phyloP scores from a whole-genome alignment of 768 basidiomycete genomes.

The Coprinopsis marcescibilis region DNA sequence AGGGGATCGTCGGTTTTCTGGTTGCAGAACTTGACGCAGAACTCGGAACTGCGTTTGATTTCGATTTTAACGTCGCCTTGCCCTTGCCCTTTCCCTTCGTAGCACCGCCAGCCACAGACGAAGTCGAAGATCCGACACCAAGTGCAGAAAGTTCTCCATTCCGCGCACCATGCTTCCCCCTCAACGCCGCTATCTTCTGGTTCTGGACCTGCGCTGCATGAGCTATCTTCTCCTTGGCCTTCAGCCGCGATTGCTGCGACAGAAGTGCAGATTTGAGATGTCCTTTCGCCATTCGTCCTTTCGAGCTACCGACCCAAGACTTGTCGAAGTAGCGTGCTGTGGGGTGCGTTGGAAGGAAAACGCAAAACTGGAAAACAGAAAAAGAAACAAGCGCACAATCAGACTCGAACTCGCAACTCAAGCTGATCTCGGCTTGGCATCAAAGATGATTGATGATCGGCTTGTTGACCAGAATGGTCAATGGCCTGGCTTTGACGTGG shows the following conservation, averaged over 20 bases:
- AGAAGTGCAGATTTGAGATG: conserved; percentile 64
- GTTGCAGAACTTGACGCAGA: too few species aligned
- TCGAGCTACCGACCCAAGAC: too few species aligned
- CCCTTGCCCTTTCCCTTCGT: conserved; percentile 12
- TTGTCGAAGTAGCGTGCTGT: not conserved
- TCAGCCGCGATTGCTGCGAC: conserved; percentile 63
- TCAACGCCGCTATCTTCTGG: conserved; percentile 35
- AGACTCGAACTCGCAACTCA: too few species aligned
- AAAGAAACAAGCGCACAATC: too few species aligned
- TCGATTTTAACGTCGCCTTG: too few species aligned
- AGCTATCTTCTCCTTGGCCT: conserved; percentile 50
- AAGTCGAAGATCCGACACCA: too few species aligned
- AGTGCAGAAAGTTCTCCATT: not conserved
- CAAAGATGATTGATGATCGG: not conserved
- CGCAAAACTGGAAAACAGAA: too few species aligned
- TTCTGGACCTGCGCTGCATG: conserved; percentile 50
- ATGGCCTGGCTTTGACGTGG: not conserved
- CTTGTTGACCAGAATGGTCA: not conserved
- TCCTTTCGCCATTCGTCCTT: conserved; percentile 44
- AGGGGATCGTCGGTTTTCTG: conserved; percentile 53
- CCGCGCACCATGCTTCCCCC: conserved; percentile 9
- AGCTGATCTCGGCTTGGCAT: too few species aligned
- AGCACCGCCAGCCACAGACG: too few species aligned
- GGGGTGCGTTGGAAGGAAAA: not conserved
- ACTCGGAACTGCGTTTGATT: too few species aligned